Percentiles rank a stretch among this genome's conserved stretches.
Evolutionary conservation across 2,329 filamentous ascomycete species (phyloP).

Genomic region (Elsinoe necatrix): DNA sequence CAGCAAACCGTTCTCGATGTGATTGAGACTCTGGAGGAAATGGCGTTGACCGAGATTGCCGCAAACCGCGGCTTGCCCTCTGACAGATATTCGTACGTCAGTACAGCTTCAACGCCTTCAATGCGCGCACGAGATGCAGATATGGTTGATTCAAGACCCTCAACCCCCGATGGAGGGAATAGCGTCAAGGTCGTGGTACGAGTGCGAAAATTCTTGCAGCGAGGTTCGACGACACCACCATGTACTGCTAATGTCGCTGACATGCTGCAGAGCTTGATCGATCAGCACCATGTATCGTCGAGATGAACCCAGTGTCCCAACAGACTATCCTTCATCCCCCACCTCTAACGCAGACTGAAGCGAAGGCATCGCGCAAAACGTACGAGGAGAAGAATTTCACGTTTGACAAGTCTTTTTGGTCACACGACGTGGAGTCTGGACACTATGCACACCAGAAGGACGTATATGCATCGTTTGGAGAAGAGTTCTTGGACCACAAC

Average conservation of each 20-base stretch:
- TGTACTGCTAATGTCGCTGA: constrained; percentile 23
- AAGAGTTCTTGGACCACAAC: constrained; percentile 98
- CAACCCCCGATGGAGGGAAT: constrained; percentile 34
- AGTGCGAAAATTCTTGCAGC: constrained; percentile 39
- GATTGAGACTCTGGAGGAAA: constrained; percentile 13
- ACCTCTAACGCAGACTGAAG: constrained; percentile 22
- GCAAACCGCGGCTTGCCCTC: constrained; percentile 23
- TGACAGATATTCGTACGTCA: constrained; percentile 20
- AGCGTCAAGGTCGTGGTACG: constrained; percentile 46
- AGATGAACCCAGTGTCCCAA: constrained; percentile 84
- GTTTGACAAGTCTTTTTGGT: constrained; percentile 99
- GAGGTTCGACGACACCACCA: constrained; percentile 29
- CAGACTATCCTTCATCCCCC: constrained; percentile 73
- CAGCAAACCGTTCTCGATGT: constrained; percentile 15
- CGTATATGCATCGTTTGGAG: constrained; percentile 86
- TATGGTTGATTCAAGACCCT: constrained; percentile 22
- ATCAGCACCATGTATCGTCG: constrained; percentile 73
- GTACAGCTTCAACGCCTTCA: constrained; percentile 34
- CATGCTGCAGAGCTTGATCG: constrained; percentile 62
- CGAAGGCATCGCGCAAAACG: constrained; percentile 57
- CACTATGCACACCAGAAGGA: constrained; percentile 91
- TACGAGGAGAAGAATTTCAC: constrained; percentile 85
- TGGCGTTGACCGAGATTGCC: constrained; percentile 18
- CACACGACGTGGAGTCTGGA: constrained; percentile 65
- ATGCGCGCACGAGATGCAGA: constrained; percentile 32